Conservation (phyloP, 78 protist species). For the Dictyostelium firmibasis region DNA sequence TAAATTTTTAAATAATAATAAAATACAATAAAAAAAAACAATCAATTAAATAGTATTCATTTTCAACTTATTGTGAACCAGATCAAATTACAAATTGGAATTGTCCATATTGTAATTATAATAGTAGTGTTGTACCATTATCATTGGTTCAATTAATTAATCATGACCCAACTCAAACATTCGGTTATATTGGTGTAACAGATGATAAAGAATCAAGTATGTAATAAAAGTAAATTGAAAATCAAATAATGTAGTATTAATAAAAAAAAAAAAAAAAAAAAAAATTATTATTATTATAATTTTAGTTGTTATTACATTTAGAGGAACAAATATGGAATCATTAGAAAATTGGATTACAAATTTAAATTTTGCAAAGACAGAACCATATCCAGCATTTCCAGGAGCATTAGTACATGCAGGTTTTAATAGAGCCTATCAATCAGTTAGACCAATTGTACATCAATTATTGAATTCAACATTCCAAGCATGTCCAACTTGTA, state of each 20-base stretch:
- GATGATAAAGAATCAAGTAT: neutral
- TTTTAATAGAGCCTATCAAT: constrained; percentile 34
- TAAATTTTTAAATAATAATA: too few species aligned
- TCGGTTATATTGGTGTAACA: constrained; percentile 50
- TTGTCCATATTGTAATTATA: constrained; percentile 42
- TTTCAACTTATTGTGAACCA: constrained; percentile 26
- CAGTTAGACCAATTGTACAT: constrained; percentile 19
- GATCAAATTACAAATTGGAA: constrained; percentile 26
- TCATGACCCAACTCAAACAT: constrained; percentile 17
- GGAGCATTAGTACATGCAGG: constrained; percentile 69
- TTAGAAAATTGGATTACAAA: constrained; percentile 62
- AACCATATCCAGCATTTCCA: constrained; percentile 32
- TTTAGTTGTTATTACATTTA: constrained; percentile 61
- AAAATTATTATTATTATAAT: neutral
- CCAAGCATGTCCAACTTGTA: constrained; percentile 46
- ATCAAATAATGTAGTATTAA: neutral
- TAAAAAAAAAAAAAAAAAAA: neutral
- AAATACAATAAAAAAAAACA: neutral
- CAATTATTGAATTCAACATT: neutral
- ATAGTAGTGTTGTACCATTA: neutral
- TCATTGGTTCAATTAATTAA: neutral
- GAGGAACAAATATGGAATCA: constrained; percentile 55
- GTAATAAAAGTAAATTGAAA: neutral
- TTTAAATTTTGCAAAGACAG: constrained; percentile 43
- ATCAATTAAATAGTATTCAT: constrained; percentile 56